These are phyloP conservation scores for Phytophthora ramorum DNA, from an alignment of 352 stramenopile genomes.

Conservation along the genomic window DNA sequence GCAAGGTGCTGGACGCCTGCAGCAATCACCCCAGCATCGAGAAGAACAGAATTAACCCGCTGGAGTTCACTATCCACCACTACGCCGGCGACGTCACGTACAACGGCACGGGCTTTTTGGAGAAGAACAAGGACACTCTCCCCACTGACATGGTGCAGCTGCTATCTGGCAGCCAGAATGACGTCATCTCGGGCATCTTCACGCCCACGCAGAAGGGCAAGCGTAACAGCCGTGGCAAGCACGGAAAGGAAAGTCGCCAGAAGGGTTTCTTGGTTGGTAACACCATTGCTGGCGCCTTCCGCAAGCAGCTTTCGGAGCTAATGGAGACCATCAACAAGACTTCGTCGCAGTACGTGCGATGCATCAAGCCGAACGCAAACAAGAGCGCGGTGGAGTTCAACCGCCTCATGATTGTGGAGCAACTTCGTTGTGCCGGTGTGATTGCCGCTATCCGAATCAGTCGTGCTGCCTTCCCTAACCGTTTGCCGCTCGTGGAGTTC, in stretches of 20 bases:
- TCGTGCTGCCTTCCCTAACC: conserved; percentile 90
- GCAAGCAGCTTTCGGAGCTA: conserved; percentile 84
- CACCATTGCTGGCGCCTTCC: conserved; percentile 87
- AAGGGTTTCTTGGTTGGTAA: conserved; percentile 86
- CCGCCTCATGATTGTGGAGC: conserved; percentile 87
- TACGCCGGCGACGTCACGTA: conserved; percentile 88
- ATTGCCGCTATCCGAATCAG: conserved; percentile 91
- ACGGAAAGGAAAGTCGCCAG: conserved; percentile 57
- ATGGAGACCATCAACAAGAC: conserved; percentile 92
- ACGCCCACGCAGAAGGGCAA: conserved; percentile 41
- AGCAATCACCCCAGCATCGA: conserved; percentile 84
- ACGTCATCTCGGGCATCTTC: conserved; percentile 78
- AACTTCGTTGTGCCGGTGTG: conserved; percentile 90
- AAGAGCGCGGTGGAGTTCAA: conserved; percentile 89
- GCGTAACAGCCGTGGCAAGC: conserved; percentile 51
- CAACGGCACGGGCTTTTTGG: conserved; percentile 73
- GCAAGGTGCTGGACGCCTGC: conserved; percentile 83
- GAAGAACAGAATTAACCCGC: conserved; percentile 86
- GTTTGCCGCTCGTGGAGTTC: conserved; percentile 90
- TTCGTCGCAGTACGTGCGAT: conserved; percentile 89
- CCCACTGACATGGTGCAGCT: conserved; percentile 82
- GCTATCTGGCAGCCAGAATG: conserved; percentile 64
- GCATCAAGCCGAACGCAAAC: conserved; percentile 93
- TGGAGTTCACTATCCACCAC: conserved; percentile 84
- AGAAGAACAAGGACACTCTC: conserved; percentile 91